A percentile compares a stretch with the other conserved stretches of the same genome.
These are phyloP conservation scores for Urtica urens DNA, from an alignment of 306 rosid genomes.

Conservation along the genomic window DNA sequence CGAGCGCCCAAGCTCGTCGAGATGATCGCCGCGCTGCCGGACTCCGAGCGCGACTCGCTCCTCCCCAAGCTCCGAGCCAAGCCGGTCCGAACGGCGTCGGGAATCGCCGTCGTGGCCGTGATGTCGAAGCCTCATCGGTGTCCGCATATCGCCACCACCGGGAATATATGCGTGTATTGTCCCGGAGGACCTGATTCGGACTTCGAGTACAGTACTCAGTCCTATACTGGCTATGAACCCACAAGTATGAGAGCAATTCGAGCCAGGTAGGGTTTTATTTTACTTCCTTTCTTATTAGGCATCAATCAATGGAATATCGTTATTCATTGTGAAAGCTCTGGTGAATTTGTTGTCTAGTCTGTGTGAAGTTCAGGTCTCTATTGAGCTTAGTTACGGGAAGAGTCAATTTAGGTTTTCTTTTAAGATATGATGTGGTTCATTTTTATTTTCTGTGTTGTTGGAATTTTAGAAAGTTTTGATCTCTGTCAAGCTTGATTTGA, in stretches of 20 bases:
- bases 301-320: neutral
- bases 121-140: conserved; percentile 98
- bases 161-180: conserved; percentile 91
- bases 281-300: neutral
- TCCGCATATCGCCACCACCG: conserved; percentile 92
- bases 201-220: conserved; percentile 93
- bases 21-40: conserved; percentile 91
- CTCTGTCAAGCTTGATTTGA: no score
- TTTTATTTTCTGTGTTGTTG: no score
- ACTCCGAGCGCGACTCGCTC: conserved; percentile 68
- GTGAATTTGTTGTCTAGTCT: neutral
- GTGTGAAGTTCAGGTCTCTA: neutral
- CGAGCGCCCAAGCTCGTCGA: conserved; percentile 95
- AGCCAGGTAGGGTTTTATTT: conserved; percentile 46
- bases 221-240: conserved; percentile 97
- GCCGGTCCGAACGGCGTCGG: conserved; percentile 92
- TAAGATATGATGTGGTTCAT: no score
- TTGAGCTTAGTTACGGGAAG: neutral
- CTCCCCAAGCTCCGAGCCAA: conserved; percentile 93
- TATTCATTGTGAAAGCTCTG: no score
- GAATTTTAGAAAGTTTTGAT: no score
- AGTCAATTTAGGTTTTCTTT: no score
- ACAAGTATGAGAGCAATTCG: conserved; percentile 98
- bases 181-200: conserved; percentile 98
- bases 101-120: conserved; percentile 91